phyloP scores from a whole-genome alignment of 345 rosid genomes.

The Syzygium jambos region DNA sequence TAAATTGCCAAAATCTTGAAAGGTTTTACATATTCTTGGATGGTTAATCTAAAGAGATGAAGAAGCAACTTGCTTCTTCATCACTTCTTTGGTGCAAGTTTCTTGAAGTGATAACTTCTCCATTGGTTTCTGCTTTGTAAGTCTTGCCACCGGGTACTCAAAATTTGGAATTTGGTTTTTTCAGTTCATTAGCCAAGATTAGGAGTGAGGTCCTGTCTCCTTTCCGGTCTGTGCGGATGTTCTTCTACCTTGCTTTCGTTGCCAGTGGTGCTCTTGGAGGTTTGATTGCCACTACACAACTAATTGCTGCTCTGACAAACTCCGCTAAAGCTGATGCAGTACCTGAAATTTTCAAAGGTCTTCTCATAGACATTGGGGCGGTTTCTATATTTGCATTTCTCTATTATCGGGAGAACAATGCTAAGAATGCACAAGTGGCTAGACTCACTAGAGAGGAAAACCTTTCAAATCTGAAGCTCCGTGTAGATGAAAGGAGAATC shows the following conservation, averaged over 20 bases:
- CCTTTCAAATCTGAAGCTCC: constrained; percentile 81
- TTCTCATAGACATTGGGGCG: constrained; percentile 75
- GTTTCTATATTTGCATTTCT: constrained; percentile 69
- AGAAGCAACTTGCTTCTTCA: background rate
- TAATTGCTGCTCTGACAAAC: constrained; percentile 65
- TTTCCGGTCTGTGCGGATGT: constrained; percentile 87
- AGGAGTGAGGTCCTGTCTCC: constrained; percentile 92
- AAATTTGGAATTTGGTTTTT: constrained; percentile 5
- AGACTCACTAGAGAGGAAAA: constrained; percentile 88
- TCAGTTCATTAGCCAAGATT: constrained; percentile 73
- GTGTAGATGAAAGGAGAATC: constrained; percentile 53
- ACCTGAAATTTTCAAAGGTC: constrained; percentile 51
- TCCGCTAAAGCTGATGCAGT: constrained; percentile 62
- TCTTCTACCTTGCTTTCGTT: constrained; percentile 82
- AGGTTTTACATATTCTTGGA: too few relatives aligned
- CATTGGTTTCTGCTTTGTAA: constrained; percentile 20
- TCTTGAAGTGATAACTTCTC: constrained; percentile 7
- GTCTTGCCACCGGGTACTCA: constrained; percentile 14
- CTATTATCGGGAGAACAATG: constrained; percentile 64
- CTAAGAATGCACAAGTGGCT: constrained; percentile 67
- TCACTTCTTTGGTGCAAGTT: constrained; percentile 5
- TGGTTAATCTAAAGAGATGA: too few relatives aligned
- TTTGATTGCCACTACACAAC: constrained; percentile 66
- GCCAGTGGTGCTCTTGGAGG: constrained; percentile 80
- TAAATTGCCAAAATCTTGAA: background rate